Conservation (phyloP, 2,329 filamentous ascomycete species). For the Hyphodiscus sp. region DNA sequence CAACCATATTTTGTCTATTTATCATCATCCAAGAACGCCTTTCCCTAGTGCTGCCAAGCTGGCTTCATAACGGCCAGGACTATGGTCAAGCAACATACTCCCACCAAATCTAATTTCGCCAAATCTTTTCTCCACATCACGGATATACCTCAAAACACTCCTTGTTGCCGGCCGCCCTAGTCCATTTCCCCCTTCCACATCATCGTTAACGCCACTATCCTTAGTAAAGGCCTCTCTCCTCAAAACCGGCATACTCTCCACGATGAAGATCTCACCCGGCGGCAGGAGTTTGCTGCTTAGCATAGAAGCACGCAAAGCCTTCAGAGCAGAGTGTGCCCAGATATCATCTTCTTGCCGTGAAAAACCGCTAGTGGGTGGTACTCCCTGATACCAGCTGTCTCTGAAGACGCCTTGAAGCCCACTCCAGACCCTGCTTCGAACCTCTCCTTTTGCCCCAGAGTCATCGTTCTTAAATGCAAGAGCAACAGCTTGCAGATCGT, state of each 20-base stretch:
- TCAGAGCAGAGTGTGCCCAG: conserved; percentile 64
- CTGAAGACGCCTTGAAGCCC: conserved; percentile 55
- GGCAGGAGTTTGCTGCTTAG: conserved; percentile 63
- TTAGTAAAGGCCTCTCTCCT: conserved; percentile 57
- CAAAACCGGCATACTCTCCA: conserved; percentile 62
- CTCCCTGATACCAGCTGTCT: conserved; percentile 48
- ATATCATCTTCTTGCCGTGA: conserved; percentile 48
- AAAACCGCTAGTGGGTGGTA: conserved; percentile 15
- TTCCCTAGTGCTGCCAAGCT: conserved; percentile 54
- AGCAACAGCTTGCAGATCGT: conserved; percentile 68
- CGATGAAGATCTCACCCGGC: conserved; percentile 68
- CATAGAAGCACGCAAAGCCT: conserved; percentile 61
- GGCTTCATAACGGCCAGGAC: conserved; percentile 66
- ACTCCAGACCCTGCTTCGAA: conserved; percentile 60
- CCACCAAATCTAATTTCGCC: conserved; percentile 64
- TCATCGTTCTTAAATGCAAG: conserved; percentile 68
- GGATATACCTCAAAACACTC: conserved; percentile 63
- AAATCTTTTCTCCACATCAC: conserved; percentile 65
- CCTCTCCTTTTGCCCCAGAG: conserved; percentile 58
- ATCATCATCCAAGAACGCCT: conserved; percentile 29
- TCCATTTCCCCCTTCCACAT: conserved; percentile 5
- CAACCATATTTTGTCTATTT: background rate
- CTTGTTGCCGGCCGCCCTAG: conserved; percentile 61
- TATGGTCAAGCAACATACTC: conserved; percentile 71
- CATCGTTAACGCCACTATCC: conserved; percentile 14